Evolutionary conservation across 1,284 basidiomycete genomes (phyloP).

Genomic region (Ustilago nuda): DNA sequence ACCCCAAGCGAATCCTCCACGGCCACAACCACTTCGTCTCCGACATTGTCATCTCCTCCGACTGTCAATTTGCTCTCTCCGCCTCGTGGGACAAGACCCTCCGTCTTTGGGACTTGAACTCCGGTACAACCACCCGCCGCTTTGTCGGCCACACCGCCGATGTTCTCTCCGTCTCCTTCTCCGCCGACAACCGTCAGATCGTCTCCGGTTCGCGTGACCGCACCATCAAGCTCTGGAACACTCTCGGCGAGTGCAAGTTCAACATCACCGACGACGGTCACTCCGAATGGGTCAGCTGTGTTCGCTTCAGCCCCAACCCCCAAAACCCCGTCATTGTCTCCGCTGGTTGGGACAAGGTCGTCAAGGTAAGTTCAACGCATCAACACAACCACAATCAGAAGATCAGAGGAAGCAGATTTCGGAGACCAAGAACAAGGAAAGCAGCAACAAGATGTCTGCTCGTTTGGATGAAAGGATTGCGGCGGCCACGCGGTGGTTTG

Average conservation of each 20-base stretch:
- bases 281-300: constrained; percentile 87
- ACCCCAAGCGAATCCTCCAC: constrained; percentile 88
- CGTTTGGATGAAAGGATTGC: neutral
- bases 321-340: constrained; percentile 98
- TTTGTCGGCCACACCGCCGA: constrained; percentile 99
- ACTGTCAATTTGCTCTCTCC: constrained; percentile 99
- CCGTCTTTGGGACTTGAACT: constrained; percentile 84
- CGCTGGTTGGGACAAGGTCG: constrained; percentile 99
- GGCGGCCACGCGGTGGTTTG: constrained; percentile 53
- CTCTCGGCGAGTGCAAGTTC: constrained; percentile 99
- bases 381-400: neutral
- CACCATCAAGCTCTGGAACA: constrained; percentile 99
- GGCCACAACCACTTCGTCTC: constrained; percentile 99
- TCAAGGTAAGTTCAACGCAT: constrained; percentile 81
- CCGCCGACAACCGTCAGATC: constrained; percentile 78
- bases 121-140: constrained; percentile 72
- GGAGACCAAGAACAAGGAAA: constrained; percentile 8
- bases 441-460: neutral
- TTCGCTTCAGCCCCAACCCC: constrained; percentile 99
- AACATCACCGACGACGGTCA: constrained; percentile 98
- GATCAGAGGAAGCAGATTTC: constrained; percentile 57
- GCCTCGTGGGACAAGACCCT: constrained; percentile 99
- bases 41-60: constrained; percentile 87
- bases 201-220: constrained; percentile 97
- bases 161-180: constrained; percentile 79